These are phyloP conservation scores for Pezicula radicicola DNA, from an alignment of 2,329 filamentous ascomycete genomes.

Conservation along the genomic window DNA sequence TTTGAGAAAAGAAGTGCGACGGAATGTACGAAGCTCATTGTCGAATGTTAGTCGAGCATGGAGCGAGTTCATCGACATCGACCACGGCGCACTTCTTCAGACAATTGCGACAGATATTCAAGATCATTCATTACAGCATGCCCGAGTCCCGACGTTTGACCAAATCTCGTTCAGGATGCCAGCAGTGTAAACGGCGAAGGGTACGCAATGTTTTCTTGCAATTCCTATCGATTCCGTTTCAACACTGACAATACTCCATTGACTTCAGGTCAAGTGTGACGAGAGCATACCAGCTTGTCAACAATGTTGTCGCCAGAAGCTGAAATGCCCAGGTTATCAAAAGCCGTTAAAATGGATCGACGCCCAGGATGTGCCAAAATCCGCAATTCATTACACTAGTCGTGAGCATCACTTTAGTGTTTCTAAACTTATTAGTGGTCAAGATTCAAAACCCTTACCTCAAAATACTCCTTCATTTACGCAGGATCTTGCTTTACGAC, in stretches of 20 bases:
- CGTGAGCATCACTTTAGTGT: not conserved
- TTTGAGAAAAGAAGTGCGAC: slow-evolving; percentile 5
- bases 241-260: not conserved
- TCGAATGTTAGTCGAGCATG: too few species aligned
- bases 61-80: not conserved
- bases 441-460: not conserved
- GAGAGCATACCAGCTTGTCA: not conserved
- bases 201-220: not conserved
- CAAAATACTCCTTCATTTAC: not conserved
- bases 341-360: slow-evolving; percentile 8
- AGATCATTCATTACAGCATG: not conserved
- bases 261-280: slow-evolving; percentile 4
- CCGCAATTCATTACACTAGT: not conserved
- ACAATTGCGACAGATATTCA: not conserved
- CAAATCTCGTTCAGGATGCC: slow-evolving; percentile 9
- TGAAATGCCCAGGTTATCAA: slow-evolving; percentile 8
- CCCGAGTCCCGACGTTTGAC: slow-evolving; percentile 5
- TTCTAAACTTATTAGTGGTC: not conserved
- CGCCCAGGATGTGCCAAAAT: not conserved
- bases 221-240: not conserved
- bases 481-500: not conserved
- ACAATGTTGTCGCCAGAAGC: slow-evolving; percentile 7
- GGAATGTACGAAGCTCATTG: not conserved
- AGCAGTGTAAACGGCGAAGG: slow-evolving; percentile 8
- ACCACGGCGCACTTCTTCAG: not conserved